A percentile compares a stretch with the other conserved stretches of the same genome.
Evolutionary conservation across 495 filamentous ascomycete genomes (phyloP).

Genomic region (Penicillium daleae): DNA sequence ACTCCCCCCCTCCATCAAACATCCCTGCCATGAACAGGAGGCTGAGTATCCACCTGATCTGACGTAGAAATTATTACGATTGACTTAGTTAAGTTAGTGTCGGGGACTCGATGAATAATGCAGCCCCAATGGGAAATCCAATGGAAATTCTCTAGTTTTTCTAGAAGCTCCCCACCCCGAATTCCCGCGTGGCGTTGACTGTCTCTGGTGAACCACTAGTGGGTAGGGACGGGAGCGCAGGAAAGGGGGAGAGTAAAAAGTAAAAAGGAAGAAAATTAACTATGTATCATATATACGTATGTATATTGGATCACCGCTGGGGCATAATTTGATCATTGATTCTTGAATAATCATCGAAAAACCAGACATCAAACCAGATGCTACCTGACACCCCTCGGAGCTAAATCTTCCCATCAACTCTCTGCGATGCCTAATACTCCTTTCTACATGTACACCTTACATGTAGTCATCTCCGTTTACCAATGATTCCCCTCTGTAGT

Average conservation of each 20-base stretch:
- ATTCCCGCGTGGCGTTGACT: slow-evolving; percentile 32
- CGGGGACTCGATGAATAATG: slow-evolving; percentile 21
- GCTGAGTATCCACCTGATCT: slow-evolving; percentile 41
- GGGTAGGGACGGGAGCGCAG: slow-evolving; percentile 14
- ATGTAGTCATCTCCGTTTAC: not conserved
- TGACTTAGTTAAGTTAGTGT: slow-evolving; percentile 17
- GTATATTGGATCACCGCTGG: not conserved
- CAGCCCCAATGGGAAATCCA: slow-evolving; percentile 42
- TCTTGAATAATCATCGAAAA: not conserved
- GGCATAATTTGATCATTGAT: not conserved
- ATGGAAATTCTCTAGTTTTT: slow-evolving; percentile 43
- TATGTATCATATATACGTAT: not conserved
- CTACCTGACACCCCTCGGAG: not conserved
- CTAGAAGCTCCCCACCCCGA: slow-evolving; percentile 44
- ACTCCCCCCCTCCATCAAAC: slow-evolving; percentile 22
- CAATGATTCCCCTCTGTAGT: not conserved
- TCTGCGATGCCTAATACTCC: not conserved
- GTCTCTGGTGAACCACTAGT: slow-evolving; percentile 30
- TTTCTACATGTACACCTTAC: not conserved
- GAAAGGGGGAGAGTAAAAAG: slow-evolving; percentile 6
- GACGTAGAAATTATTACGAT: slow-evolving; percentile 38
- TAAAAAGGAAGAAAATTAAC: not conserved
- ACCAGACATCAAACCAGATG: not conserved
- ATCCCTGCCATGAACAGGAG: slow-evolving; percentile 49
- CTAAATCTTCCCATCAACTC: slow-evolving; percentile 5